Base-by-base conservation (phyloP, 192 early-diverging fungal species). In the Backusella parvicylindrica region DNA sequence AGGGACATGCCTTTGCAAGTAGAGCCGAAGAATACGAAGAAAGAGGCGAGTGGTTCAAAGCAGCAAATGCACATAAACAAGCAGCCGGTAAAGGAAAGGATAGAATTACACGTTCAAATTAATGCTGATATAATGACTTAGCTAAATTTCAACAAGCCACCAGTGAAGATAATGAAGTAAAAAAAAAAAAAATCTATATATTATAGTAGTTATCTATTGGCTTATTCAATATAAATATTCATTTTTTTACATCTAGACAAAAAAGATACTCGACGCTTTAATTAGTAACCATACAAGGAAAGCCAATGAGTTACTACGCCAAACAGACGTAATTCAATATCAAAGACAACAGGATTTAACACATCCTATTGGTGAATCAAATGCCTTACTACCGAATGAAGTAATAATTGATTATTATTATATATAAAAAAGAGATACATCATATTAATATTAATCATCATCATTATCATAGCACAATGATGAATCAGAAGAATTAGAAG, bases 1-100 rank as follows among this genome's bases (percentile, higher is more conserved):
- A 91, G 87, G 92, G 88, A 31, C 90, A 93, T 77, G 76, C 84
- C 3, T 90, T 86, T 82, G 92, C 88, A 15, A 81, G 76, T 32
- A 83, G 77, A 7, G 92, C 92, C 38, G 92, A 93, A 31, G 89
- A 89, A 21, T 84, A 79, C 28, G 77, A 86, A 26, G 89, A 90
- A 49, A 64, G 71, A 28, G 88, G 84, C 15, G 77, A 85, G 53
- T 85, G 82, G 80, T 77, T 71, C 0, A 86, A 90, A 23, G 92
- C 92, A 5, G 77, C 87, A 37, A 86, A 89, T 28, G 85, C 89
- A 64, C 91, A 93, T 81, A 84, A 85, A 32, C 79, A 81, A 63
- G 92, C 92, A 28, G 92, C 92, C 49, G 89, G 90, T 91, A 80
- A 86, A 23, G 87, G 89, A 56, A 63, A 70, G 15, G 8, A 32